Conservation (phyloP, 176 grass and related monocot species). For the Musa troglodytarum region DNA sequence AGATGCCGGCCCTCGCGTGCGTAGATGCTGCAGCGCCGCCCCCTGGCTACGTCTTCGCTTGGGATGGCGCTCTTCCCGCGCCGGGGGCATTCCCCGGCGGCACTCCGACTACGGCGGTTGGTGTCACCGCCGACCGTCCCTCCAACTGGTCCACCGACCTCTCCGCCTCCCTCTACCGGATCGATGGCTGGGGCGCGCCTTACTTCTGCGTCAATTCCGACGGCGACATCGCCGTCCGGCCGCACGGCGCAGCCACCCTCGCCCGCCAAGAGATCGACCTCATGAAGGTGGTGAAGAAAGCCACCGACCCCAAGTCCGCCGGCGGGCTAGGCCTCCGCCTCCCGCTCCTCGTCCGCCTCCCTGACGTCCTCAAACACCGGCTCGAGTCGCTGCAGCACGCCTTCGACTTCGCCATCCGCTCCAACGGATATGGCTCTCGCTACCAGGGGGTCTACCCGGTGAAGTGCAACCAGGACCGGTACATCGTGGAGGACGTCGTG, state of each 20-base stretch:
- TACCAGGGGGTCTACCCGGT: slow-evolving; percentile 97
- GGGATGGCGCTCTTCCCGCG: slow-evolving; percentile 57
- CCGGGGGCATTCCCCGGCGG: slow-evolving; percentile 46
- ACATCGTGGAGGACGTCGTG: slow-evolving; percentile 89
- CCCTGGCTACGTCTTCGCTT: slow-evolving; percentile 25
- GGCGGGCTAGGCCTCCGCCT: slow-evolving; percentile 67
- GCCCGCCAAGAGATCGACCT: slow-evolving; percentile 77
- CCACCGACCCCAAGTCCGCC: slow-evolving; percentile 13
- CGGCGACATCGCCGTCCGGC: slow-evolving; percentile 62
- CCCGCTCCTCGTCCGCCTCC: slow-evolving; percentile 67
- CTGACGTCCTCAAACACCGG: slow-evolving; percentile 81
- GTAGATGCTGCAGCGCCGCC: slow-evolving; percentile 57
- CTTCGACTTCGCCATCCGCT: slow-evolving; percentile 60
- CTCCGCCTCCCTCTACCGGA: slow-evolving; percentile 72
- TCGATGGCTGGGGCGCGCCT: slow-evolving; percentile 80
- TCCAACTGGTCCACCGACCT: slow-evolving; percentile 56
- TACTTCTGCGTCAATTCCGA: slow-evolving; percentile 80
- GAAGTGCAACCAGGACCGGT: slow-evolving; percentile 92
- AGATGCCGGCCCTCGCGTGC: slow-evolving; percentile 79
- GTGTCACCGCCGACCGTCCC: neutral
- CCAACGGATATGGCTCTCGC: slow-evolving; percentile 42
- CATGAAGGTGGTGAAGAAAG: slow-evolving; percentile 74
- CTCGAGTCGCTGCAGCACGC: slow-evolving; percentile 64
- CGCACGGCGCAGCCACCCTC: slow-evolving; percentile 56
- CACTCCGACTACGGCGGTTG: slow-evolving; percentile 25